Base-by-base conservation (phyloP, 148 eudicot genomes). In the Chenopodium quinoa region DNA sequence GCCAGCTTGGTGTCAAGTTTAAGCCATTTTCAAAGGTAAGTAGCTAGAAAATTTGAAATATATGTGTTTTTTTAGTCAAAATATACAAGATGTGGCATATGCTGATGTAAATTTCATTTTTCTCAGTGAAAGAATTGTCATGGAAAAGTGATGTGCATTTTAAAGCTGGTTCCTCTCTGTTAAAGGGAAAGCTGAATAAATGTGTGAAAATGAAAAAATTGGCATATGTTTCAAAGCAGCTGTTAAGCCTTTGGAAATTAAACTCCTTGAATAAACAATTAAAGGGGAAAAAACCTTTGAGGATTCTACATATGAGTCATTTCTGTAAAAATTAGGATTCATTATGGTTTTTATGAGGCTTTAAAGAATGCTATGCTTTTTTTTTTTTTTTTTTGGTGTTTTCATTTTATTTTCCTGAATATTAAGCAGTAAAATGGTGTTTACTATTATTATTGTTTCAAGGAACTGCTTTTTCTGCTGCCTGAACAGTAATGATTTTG, bases 1-100 rank as follows among this genome's bases (percentile, higher is more conserved):
- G 98, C 68, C 88, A 89, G 87, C 95, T 96, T 82, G 98, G 98
- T 73, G 81, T 86, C 5, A 96, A 93, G 84, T 96, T 96, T 83
- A 93, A 96, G 87, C 93, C 98, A 69, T 97, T 87, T 84, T 97
- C 99, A 44, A 97, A 97, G 99, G 99, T 96, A 86, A 74, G 58
- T 71, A 44, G 19, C 75, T 71, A 29, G 63, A 31, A 76, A 29
- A 47, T 46, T 50, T 40, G 44, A 40, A 40, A 40, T 6, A 0
- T 40, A 40, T 40, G 8, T 40, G 7, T 40, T 40, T 40, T 40
- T 40, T 40, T 5, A 40, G 16, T 52, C 62, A 56, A 56, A 12
- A 56, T 56, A 56, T 56, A 14, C 17, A 0, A 56, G 5, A 3
- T 56, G 7, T 56, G 62, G 62, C 17, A 50, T 17, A 56, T 56